A percentile compares a stretch with the other conserved stretches of the same genome.
Evolutionary conservation across 2,329 filamentous ascomycete genomes (phyloP).

Genomic region (Colletotrichum filicis): DNA sequence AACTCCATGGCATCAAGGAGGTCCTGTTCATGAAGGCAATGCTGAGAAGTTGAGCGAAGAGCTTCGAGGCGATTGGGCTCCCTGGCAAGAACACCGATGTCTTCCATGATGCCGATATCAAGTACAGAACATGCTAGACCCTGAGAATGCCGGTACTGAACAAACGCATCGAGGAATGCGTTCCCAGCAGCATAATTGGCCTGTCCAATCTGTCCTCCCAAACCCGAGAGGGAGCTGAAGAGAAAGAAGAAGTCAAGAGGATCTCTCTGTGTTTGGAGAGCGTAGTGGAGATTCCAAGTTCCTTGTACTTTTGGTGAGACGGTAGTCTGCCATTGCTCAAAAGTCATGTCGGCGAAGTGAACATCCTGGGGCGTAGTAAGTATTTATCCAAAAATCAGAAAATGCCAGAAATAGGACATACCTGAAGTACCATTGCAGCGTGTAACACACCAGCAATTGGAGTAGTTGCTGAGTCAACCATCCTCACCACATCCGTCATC

Average conservation of each 20-base stretch:
- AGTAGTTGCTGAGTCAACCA: slow-evolving; percentile 32
- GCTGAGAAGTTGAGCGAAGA: slow-evolving; percentile 21
- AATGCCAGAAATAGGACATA: background rate
- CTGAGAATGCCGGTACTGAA: slow-evolving; percentile 45
- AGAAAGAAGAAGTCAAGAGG: slow-evolving; percentile 51
- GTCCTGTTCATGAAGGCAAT: slow-evolving; percentile 37
- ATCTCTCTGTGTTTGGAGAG: slow-evolving; percentile 31
- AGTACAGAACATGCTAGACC: slow-evolving; percentile 52
- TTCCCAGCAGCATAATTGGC: slow-evolving; percentile 54
- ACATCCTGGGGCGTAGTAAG: slow-evolving; percentile 12
- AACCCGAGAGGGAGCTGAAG: slow-evolving; percentile 47
- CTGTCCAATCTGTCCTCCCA: slow-evolving; percentile 49
- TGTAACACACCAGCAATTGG: slow-evolving; percentile 54
- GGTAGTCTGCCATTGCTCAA: slow-evolving; percentile 47
- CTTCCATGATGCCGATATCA: slow-evolving; percentile 52
- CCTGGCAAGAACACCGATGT: slow-evolving; percentile 48
- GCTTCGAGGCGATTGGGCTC: slow-evolving; percentile 33
- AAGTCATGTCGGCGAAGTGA: slow-evolving; percentile 48
- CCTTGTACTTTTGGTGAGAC: slow-evolving; percentile 53
- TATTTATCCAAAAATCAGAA: background rate
- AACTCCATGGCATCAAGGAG: slow-evolving; percentile 34
- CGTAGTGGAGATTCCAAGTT: slow-evolving; percentile 55
- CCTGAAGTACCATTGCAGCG: slow-evolving; percentile 49
- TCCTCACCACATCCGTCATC: slow-evolving; percentile 41
- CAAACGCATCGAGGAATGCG: slow-evolving; percentile 53